These are phyloP conservation scores for Trichoderma harzianum DNA, from an alignment of 2,329 filamentous ascomycete species.

Conservation along the genomic window DNA sequence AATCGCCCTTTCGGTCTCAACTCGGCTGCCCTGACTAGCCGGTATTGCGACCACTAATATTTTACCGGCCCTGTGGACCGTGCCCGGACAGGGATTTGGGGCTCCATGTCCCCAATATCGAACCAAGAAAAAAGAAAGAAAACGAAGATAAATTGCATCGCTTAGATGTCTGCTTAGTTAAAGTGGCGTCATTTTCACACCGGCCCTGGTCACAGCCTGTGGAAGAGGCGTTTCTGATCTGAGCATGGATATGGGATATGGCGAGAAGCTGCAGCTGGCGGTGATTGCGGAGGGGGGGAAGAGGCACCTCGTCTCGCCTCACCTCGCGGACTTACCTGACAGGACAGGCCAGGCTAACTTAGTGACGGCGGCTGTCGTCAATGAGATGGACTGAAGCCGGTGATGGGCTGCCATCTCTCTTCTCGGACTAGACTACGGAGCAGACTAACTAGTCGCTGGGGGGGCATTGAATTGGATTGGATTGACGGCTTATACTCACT, in stretches of 20 bases:
- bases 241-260: constrained; percentile 15
- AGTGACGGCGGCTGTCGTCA: too few species aligned
- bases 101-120: neutral
- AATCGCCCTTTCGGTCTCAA: constrained; percentile 13
- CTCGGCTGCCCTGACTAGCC: constrained; percentile 16
- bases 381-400: neutral
- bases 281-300: neutral
- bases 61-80: constrained; percentile 11
- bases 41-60: constrained; percentile 9
- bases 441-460: neutral
- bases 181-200: constrained; percentile 12
- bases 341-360: neutral
- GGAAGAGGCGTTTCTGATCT: constrained; percentile 13
- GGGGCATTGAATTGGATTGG: neutral
- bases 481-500: neutral
- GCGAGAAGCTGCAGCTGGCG: neutral
- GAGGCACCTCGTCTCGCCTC: neutral
- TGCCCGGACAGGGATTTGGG: constrained; percentile 8
- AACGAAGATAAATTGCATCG: constrained; percentile 16
- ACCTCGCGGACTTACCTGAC: neutral
- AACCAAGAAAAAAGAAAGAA: neutral
- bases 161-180: constrained; percentile 14
- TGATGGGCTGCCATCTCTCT: neutral
- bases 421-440: neutral
- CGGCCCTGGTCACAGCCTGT: constrained; percentile 1